Evolutionary conservation across 768 basidiomycete genomes (phyloP), one percentile per base, ranked within the genome.

Genomic region (Collybiopsis luxurians): DNA sequence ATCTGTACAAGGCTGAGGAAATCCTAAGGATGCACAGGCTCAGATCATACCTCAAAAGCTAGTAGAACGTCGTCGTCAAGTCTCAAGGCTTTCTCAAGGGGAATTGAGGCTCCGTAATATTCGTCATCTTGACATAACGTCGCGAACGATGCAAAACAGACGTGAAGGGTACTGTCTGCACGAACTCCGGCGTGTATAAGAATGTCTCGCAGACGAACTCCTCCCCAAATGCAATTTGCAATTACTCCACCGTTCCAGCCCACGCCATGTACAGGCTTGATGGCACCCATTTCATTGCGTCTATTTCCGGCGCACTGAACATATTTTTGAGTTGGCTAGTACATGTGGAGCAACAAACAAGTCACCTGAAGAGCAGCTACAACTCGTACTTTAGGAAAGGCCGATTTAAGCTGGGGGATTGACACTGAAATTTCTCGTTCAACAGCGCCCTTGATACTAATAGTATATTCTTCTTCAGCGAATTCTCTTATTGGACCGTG

Each of bases 191-290:
- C 70, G 39, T 74, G 65, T 10, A 73, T 69, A 57, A 90, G 76
- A 27, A 89, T 61, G 54, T 88, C 82, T 21, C 80, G 74, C 10
- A 90, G 68, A 0, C 76, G 73, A 0, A 80, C 79, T 15, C 89
- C 89, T 3, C 77, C 76, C 88, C 89, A 90, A 56, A 71, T 75
- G 61, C 80, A 82, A 66, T 90, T 90, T 55, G 82, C 82, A 46
- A 87, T 81, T n/a, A 85, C 85, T 19, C 85, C 88, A 56, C 85
- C 83, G 21, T 74, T 74, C 86, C 86, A 89, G 3, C 75, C 76
- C 23, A 88, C 78, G 7, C 86, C 86, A 36, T 80, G 70, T 0
- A 86, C 85, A 0, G 75, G 72, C 55, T 82, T 84, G 39, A 80
- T 76, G 6, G 73, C 69, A 7, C 79, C 80, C 85, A 87, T 87